Conservation (phyloP, 169 alveolate genomes). For the Eimeria falciformis region DNA sequence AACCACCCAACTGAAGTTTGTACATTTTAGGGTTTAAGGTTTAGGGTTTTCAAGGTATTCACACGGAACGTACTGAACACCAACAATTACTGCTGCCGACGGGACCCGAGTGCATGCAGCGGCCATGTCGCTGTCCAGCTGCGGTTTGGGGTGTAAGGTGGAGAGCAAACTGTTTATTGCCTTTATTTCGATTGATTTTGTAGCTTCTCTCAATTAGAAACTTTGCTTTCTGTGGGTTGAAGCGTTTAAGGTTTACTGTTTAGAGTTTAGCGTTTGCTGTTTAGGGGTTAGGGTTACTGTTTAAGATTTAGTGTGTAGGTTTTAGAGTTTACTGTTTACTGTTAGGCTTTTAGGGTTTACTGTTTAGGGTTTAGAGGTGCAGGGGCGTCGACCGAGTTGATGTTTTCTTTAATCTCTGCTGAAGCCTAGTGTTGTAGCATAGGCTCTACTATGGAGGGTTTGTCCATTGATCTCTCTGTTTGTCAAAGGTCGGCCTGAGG, state of each 20-base stretch:
- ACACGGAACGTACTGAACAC: too few species aligned
- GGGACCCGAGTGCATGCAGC: too few species aligned
- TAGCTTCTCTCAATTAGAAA: not conserved
- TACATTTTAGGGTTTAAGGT: conserved; percentile 37
- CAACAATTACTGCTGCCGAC: too few species aligned
- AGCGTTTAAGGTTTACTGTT: not conserved
- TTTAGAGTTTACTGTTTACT: conserved; percentile 1
- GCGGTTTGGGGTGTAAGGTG: too few species aligned
- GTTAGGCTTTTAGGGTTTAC: conserved; percentile 34
- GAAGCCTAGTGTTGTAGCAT: not conserved
- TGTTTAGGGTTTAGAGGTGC: conserved; percentile 22
- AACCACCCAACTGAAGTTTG: not conserved
- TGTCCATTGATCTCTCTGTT: not conserved
- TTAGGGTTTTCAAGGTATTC: too few species aligned
- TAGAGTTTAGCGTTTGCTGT: not conserved
- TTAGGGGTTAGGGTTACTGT: conserved; percentile 34
- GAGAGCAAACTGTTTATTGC: not conserved
- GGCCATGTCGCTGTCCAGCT: too few species aligned
- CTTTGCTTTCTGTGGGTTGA: not conserved
- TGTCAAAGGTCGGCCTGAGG: not conserved
- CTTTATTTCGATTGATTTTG: not conserved
- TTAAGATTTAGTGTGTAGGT: conserved; percentile 31
- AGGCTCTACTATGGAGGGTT: conserved; percentile 31
- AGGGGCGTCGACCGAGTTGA: not conserved
- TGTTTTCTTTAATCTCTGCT: not conserved